phyloP scores from a whole-genome alignment of 2,329 filamentous ascomycete genomes.

The Fusarium sp. region DNA sequence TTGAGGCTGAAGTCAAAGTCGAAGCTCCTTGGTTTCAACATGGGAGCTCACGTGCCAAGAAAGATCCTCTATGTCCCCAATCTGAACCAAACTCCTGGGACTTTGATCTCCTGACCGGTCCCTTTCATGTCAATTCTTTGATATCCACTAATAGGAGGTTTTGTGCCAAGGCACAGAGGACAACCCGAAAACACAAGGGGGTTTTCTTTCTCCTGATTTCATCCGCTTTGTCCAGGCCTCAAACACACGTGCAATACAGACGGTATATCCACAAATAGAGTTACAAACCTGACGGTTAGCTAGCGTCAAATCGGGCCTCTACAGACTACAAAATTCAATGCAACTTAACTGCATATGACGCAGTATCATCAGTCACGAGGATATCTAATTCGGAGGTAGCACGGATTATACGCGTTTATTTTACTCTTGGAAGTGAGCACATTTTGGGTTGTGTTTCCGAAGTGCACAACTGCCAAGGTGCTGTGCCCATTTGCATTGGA shows the following conservation, averaged over 20 bases:
- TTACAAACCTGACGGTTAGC: constrained; percentile 25
- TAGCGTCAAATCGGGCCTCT: constrained; percentile 31
- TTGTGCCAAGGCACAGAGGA: constrained; percentile 1
- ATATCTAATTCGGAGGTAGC: neutral
- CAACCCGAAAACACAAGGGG: neutral
- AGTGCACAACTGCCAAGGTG: constrained; percentile 6
- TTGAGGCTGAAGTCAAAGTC: constrained; percentile 7
- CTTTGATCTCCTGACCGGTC: neutral
- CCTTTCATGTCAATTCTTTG: constrained; percentile 1
- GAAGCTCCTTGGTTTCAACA: constrained; percentile 24
- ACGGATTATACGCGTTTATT: neutral
- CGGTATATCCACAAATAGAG: constrained; percentile 23
- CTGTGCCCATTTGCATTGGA: constrained; percentile 3
- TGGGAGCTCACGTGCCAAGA: constrained; percentile 23
- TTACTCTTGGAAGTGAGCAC: constrained; percentile 13
- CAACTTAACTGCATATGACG: constrained; percentile 33
- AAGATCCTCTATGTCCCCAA: constrained; percentile 16
- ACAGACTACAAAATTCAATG: constrained; percentile 21
- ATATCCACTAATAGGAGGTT: neutral
- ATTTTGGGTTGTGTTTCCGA: neutral
- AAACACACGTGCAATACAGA: neutral
- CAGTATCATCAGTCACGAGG: constrained; percentile 31
- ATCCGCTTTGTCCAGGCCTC: neutral
- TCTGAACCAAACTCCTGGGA: neutral
- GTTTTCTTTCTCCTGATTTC: constrained; percentile 6